A percentile compares a stretch with the other conserved stretches of the same genome.
These are phyloP conservation scores for Acer negundo DNA, from an alignment of 345 rosid species.

Conservation along the genomic window DNA sequence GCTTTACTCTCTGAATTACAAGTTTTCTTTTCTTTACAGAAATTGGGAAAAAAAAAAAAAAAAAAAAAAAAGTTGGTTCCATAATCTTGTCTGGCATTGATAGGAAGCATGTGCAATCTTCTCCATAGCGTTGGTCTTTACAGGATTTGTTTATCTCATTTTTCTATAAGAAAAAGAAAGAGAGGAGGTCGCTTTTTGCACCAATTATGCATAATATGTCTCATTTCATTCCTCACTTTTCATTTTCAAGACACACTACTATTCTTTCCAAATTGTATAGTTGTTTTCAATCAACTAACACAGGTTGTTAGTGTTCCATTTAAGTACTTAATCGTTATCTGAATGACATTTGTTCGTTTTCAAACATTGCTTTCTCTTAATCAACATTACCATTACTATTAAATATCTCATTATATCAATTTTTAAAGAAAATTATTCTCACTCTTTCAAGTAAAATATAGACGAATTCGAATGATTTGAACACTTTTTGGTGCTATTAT, in stretches of 20 bases:
- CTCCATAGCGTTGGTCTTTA: constrained; percentile 5
- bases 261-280: background rate
- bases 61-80: background rate
- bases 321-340: too few species aligned
- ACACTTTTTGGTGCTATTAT: background rate
- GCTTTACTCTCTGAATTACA: background rate
- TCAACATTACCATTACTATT: too few species aligned
- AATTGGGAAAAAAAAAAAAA: too few species aligned
- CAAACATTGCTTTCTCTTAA: too few species aligned
- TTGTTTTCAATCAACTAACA: background rate
- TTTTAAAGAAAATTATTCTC: too few species aligned
- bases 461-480: background rate
- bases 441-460: background rate
- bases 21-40: constrained; percentile 9
- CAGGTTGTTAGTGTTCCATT: too few species aligned
- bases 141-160: too few species aligned
- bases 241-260: background rate
- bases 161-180: background rate
- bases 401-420: too few species aligned
- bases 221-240: background rate
- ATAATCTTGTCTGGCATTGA: constrained; percentile 4
- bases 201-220: background rate
- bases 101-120: constrained; percentile 13
- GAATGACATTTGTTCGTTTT: too few species aligned
- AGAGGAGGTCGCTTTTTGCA: constrained; percentile 8